These are phyloP conservation scores for Mucor indicus DNA, from an alignment of 371 early-diverging fungal species.

Conservation along the genomic window DNA sequence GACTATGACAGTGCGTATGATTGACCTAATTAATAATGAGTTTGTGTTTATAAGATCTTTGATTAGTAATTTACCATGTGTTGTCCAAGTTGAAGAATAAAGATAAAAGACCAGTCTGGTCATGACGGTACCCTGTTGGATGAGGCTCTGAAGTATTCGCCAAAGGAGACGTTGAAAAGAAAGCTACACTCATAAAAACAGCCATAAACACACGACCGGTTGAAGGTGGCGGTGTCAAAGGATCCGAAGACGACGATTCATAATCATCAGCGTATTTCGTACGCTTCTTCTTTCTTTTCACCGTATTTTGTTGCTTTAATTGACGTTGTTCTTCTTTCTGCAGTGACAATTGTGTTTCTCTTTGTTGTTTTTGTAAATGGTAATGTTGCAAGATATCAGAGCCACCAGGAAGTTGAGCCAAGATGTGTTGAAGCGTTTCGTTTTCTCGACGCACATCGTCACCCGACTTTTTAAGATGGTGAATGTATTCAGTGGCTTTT, in stretches of 20 bases:
- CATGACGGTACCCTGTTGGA: neutral
- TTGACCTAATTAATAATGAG: conserved; percentile 9
- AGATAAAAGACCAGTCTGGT: neutral
- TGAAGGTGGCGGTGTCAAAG: conserved; percentile 22
- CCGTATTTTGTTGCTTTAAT: conserved; percentile 26
- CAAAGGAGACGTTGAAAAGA: conserved; percentile 45
- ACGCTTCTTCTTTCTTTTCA: conserved; percentile 28
- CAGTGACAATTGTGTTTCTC: conserved; percentile 28
- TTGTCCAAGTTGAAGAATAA: conserved; percentile 14
- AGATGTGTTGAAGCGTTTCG: conserved; percentile 41
- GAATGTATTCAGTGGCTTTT: conserved; percentile 88
- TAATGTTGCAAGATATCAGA: conserved; percentile 38
- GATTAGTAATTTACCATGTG: conserved; percentile 21
- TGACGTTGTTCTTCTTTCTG: conserved; percentile 27
- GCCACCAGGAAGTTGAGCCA: conserved; percentile 57
- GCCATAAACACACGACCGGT: conserved; percentile 44
- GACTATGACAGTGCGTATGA: conserved; percentile 26
- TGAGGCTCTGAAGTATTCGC: conserved; percentile 26
- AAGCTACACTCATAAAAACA: conserved; percentile 36
- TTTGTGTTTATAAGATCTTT: neutral
- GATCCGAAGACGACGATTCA: conserved; percentile 16
- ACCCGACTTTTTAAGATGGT: conserved; percentile 66
- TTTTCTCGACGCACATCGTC: conserved; percentile 57
- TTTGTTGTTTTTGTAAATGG: conserved; percentile 31
- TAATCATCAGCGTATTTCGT: conserved; percentile 19